Percentiles rank a stretch among this genome's conserved stretches.
These are phyloP conservation scores for Olyra latifolia DNA, from an alignment of 176 grass and related monocot genomes.

Conservation along the genomic window DNA sequence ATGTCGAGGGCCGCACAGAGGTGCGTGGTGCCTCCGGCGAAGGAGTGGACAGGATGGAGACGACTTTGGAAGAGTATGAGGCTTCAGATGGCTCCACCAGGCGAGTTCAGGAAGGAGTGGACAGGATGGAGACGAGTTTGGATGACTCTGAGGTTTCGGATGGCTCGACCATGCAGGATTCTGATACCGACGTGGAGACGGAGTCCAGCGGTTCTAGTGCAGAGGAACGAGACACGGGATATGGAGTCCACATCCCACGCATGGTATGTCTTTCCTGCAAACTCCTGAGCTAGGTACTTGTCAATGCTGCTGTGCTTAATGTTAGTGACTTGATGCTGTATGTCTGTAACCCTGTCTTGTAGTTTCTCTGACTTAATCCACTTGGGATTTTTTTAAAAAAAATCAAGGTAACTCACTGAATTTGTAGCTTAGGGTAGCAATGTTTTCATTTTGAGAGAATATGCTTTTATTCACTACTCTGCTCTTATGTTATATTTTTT, in stretches of 20 bases:
- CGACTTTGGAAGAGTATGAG: background rate
- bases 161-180: slow-evolving; percentile 57
- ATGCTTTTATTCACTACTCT: background rate
- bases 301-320: background rate
- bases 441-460: background rate
- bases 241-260: slow-evolving; percentile 31
- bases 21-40: slow-evolving; percentile 10
- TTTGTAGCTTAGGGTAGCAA: background rate
- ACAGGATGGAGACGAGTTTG: slow-evolving; percentile 50
- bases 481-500: background rate
- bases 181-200: slow-evolving; percentile 56
- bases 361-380: background rate
- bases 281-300: slow-evolving; percentile 19
- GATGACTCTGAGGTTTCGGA: slow-evolving; percentile 59
- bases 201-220: slow-evolving; percentile 62
- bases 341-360: background rate
- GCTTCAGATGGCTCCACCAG: slow-evolving; percentile 36
- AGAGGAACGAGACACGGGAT: slow-evolving; percentile 55
- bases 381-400: background rate
- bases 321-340: background rate
- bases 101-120: slow-evolving; percentile 23
- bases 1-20: background rate
- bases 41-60: slow-evolving; percentile 12
- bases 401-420: background rate
- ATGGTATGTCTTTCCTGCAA: slow-evolving; percentile 48